A percentile compares a stretch with the other conserved stretches of the same genome.
These are phyloP conservation scores for Oryza coarctata DNA, from an alignment of 176 grass and related monocot species.

Conservation along the genomic window DNA sequence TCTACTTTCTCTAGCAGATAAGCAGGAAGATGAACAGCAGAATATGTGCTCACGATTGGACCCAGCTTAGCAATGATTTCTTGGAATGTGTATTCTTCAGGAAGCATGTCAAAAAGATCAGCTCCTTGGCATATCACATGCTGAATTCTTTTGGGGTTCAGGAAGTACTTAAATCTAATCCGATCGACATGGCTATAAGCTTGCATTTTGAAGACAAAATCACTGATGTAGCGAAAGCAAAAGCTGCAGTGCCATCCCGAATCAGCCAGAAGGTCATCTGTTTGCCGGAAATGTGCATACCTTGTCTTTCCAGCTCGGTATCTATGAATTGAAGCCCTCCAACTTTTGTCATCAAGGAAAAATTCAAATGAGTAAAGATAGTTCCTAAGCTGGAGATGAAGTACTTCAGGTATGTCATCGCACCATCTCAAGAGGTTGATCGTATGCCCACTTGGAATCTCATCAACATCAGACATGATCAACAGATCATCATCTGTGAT, in stretches of 20 bases:
- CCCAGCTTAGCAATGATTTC: conserved; percentile 88
- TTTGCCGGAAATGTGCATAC: conserved; percentile 81
- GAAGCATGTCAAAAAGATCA: conserved; percentile 89
- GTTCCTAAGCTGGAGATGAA: conserved; percentile 82
- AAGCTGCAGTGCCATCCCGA: conserved; percentile 97
- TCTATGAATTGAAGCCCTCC: conserved; percentile 81
- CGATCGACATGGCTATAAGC: conserved; percentile 84
- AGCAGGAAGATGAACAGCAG: conserved; percentile 72
- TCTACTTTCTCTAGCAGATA: conserved; percentile 64
- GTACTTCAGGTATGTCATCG: conserved; percentile 58
- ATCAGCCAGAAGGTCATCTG: conserved; percentile 76
- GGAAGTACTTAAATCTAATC: conserved; percentile 73
- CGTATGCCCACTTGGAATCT: conserved; percentile 86
- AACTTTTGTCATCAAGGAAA: conserved; percentile 73
- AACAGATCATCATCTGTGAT: conserved; percentile 76
- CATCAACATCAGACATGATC: conserved; percentile 95
- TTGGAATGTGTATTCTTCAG: conserved; percentile 90
- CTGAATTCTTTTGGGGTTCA: conserved; percentile 71
- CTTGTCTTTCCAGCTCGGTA: conserved; percentile 70
- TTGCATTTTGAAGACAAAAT: conserved; percentile 92
- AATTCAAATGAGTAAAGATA: conserved; percentile 92
- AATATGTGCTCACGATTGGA: conserved; percentile 65
- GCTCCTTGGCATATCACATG: conserved; percentile 75
- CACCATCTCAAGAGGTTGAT: conserved; percentile 89
- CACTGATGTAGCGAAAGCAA: conserved; percentile 70